Evolutionary conservation across 139 green algal species (phyloP).

Genomic region (Deuterostichococcus epilithicus): DNA sequence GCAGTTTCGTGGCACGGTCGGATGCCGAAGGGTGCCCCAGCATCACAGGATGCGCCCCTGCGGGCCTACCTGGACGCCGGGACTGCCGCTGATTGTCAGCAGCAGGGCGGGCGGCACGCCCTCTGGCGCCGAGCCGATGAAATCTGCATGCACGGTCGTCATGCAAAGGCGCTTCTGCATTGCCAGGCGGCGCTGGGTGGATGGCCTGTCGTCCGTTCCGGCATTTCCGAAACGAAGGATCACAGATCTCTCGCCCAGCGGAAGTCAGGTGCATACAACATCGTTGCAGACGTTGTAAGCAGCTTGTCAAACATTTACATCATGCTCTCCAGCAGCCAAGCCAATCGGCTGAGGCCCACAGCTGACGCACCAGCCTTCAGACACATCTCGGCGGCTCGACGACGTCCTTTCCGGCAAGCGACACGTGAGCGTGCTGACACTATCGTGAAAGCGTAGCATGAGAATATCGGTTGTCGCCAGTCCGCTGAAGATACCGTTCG

Average conservation of each 20-base stretch:
- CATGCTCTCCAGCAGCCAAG: neutral
- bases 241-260: neutral
- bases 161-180: neutral
- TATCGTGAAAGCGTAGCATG: no score
- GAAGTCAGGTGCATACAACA: neutral
- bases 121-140: neutral
- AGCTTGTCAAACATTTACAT: neutral
- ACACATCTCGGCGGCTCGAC: neutral
- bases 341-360: no score
- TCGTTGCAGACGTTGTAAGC: neutral
- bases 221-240: no score
- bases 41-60: no score
- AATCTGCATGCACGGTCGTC: neutral
- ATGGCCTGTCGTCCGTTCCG: no score
- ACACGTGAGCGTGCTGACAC: no score
- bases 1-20: no score
- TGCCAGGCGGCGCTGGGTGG: no score
- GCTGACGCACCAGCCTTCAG: neutral
- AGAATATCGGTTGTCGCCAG: no score
- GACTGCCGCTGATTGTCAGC: neutral
- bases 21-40: no score
- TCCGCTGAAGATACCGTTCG: no score
- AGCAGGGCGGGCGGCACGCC: neutral
- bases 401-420: neutral
- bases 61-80: neutral